Base-by-base conservation (phyloP, 306 rosid species). In the Prunus dulcis region DNA sequence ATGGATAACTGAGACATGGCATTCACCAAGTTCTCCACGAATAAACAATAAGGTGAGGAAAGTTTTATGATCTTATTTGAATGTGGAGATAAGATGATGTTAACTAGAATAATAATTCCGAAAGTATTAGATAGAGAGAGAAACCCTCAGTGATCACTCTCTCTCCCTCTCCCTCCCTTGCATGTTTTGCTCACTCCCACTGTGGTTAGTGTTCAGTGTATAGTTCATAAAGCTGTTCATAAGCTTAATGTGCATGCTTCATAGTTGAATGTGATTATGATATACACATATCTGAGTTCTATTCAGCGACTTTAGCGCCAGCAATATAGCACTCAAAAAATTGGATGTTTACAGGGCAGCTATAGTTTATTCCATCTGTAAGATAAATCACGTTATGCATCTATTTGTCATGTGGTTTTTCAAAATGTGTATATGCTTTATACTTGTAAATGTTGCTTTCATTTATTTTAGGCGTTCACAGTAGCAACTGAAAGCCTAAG, bases 21-120 rank as follows among this genome's bases (percentile, higher is more conserved):
- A 90, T 76, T 90, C 97, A 64, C 83, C 91, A 82, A 77, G 55
- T 77, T 92, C 99, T 77, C 97, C 99, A 34, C 90, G 88, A 88
- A 74, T 92, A 75, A 88, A 88, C 43, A 66, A 69, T 22, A 86
- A 86, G 97, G 97, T 89, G 76, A 87, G 69, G 25, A 45, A 71
- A 2, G 12, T 60, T 25, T 60, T 4, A 22, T 14, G 2, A 22
- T 60, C 25, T 30, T 60, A 12, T 60, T 23, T 15, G 32, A 60
- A 13, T 25, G 64, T 17, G 12, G 32, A 11, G 7, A 12, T 60
- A 30, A 60, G 12, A 27, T 25, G 9, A 27, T 9, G 34, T 25
- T 4, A 60, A 23, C 34, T 23, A 2, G 32, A 58, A 58, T 58
- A 58, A 23, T 30, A 30, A 9, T 30, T 4, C 3, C 9, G 30